phyloP scores from a whole-genome alignment of 352 stramenopile species.

The Pythium dissimile region DNA sequence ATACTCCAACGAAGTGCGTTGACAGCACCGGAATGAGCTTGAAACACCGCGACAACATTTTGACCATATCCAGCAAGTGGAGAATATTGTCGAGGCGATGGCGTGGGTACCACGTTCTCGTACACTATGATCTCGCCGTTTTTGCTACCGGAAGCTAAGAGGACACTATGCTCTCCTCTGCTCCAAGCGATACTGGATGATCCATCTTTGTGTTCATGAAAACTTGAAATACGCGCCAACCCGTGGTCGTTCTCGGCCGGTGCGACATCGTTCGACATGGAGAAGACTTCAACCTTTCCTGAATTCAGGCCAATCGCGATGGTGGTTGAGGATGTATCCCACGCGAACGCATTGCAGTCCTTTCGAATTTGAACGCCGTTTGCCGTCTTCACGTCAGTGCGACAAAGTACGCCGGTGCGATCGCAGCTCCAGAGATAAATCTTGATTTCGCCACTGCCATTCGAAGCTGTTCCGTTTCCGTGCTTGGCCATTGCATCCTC shows the following conservation, averaged over 20 bases:
- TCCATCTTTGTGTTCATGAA: slow-evolving; percentile 55
- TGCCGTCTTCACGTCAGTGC: slow-evolving; percentile 15
- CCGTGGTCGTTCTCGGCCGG: background rate
- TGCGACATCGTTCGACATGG: background rate
- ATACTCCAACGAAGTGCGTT: slow-evolving; percentile 45
- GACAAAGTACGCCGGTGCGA: slow-evolving; percentile 1
- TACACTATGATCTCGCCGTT: slow-evolving; percentile 61
- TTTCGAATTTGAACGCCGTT: background rate
- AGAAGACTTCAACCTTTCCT: slow-evolving; percentile 45
- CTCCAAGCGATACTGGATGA: slow-evolving; percentile 47
- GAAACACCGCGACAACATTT: slow-evolving; percentile 24
- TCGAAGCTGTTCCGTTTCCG: background rate
- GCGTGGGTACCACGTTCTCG: background rate
- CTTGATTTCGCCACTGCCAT: background rate
- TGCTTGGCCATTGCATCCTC: slow-evolving; percentile 46
- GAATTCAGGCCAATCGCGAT: slow-evolving; percentile 39
- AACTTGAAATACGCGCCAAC: background rate
- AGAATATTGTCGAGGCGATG: background rate
- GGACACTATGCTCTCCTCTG: background rate
- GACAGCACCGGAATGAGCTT: slow-evolving; percentile 37
- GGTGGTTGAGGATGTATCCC: background rate
- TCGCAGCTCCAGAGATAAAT: slow-evolving; percentile 57
- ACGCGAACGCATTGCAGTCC: slow-evolving; percentile 19
- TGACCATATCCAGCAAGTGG: slow-evolving; percentile 10
- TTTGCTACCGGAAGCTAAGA: slow-evolving; percentile 41